Conservation (phyloP, 768 basidiomycete genomes). For the Coprinopsis cinerea region DNA sequence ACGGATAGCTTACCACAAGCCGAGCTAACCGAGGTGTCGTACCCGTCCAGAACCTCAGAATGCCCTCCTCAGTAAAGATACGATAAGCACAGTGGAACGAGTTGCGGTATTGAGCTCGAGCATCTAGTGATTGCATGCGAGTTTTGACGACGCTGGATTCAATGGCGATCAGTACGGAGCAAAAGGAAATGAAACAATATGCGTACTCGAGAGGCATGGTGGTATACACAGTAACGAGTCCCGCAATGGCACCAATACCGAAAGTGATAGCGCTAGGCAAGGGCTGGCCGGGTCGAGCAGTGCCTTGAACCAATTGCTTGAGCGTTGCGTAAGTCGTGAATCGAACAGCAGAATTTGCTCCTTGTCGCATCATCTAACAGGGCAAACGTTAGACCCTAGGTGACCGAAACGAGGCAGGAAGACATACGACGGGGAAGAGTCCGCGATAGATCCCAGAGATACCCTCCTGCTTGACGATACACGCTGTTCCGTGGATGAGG, state of each 20-base stretch:
- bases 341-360: slow-evolving; percentile 92
- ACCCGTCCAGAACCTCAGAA: slow-evolving; percentile 93
- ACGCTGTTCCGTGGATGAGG: slow-evolving; percentile 73
- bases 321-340: slow-evolving; percentile 94
- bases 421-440: slow-evolving; percentile 84
- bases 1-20: slow-evolving; percentile 57
- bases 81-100: slow-evolving; percentile 95
- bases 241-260: slow-evolving; percentile 89
- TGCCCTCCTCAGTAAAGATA: slow-evolving; percentile 89
- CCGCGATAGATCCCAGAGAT: slow-evolving; percentile 83
- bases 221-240: slow-evolving; percentile 89
- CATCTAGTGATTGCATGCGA: slow-evolving; percentile 91
- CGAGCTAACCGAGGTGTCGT: slow-evolving; percentile 86
- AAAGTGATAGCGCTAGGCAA: slow-evolving; percentile 89
- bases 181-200: neutral
- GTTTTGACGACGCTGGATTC: slow-evolving; percentile 85
- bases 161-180: neutral
- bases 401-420: neutral
- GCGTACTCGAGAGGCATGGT: slow-evolving; percentile 80
- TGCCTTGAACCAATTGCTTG: slow-evolving; percentile 89
- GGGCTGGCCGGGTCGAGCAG: slow-evolving; percentile 73
- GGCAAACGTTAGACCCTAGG: neutral
- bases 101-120: slow-evolving; percentile 80
- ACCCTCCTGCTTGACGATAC: slow-evolving; percentile 84
- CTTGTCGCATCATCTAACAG: slow-evolving; percentile 92